Percentiles rank a stretch among this genome's conserved stretches.
phyloP scores from a whole-genome alignment of 106 monocot species.

The Allium cepa region DNA sequence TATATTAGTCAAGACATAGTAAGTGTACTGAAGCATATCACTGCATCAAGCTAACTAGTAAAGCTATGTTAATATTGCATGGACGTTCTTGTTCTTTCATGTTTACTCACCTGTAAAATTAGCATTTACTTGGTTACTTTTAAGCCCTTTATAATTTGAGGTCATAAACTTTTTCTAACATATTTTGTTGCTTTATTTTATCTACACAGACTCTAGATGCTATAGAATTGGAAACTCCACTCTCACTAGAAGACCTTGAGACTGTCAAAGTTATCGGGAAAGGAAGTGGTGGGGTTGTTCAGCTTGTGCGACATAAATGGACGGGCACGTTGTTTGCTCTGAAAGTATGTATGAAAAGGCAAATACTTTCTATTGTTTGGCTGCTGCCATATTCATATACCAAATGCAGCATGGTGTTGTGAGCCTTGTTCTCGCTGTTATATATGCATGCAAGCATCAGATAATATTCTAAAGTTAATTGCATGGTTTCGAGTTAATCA shows the following conservation, averaged over 20 bases:
- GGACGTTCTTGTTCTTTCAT: too few species aligned
- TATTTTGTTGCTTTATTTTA: neutral
- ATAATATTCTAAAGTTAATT: neutral
- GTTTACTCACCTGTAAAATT: too few species aligned
- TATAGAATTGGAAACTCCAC: conserved; percentile 47
- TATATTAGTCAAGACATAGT: too few species aligned
- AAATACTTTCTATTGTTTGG: too few species aligned
- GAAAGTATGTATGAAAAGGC: conserved; percentile 37
- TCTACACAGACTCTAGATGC: conserved; percentile 29
- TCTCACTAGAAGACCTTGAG: conserved; percentile 79
- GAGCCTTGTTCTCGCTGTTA: neutral
- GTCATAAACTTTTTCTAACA: too few species aligned
- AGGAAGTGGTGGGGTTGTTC: conserved; percentile 98
- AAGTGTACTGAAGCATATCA: too few species aligned
- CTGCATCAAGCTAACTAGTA: too few species aligned
- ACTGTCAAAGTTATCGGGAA: conserved; percentile 90
- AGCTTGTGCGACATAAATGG: conserved; percentile 91
- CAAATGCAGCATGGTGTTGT: neutral
- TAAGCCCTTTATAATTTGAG: too few species aligned
- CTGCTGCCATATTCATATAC: too few species aligned
- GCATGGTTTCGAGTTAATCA: neutral
- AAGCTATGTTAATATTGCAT: too few species aligned
- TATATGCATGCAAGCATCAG: neutral
- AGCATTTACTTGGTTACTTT: too few species aligned
- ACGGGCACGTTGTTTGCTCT: conserved; percentile 66